Evolutionary conservation across 1,284 basidiomycete genomes (phyloP).

Genomic region (Puccinia triticina): DNA sequence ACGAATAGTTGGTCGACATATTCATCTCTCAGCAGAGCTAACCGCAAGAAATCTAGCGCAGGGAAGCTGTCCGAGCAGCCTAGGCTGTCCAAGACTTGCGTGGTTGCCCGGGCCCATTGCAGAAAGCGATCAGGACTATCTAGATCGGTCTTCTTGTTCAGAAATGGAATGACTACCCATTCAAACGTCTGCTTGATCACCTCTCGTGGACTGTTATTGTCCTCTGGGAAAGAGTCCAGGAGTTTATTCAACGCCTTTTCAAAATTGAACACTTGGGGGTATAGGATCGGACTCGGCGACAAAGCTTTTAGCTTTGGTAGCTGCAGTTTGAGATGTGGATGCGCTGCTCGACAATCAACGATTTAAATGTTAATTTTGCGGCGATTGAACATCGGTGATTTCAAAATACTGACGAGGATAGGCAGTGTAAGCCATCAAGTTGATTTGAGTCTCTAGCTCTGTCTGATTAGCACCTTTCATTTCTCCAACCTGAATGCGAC

Average conservation of each 20-base stretch:
- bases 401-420: conserved; percentile 54
- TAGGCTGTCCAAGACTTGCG: conserved; percentile 40
- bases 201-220: neutral
- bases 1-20: conserved; percentile 36
- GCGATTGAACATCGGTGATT: neutral
- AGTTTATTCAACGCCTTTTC: conserved; percentile 54
- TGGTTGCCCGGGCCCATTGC: conserved; percentile 45
- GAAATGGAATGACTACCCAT: conserved; percentile 52
- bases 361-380: neutral
- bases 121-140: conserved; percentile 28
- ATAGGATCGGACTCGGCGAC: conserved; percentile 53
- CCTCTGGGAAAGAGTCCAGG: neutral
- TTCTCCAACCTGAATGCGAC: conserved; percentile 53
- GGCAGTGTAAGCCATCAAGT: conserved; percentile 56
- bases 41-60: conserved; percentile 56
- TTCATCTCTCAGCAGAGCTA: conserved; percentile 54
- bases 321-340: conserved; percentile 54
- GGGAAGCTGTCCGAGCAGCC: conserved; percentile 54
- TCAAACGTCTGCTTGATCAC: conserved; percentile 48
- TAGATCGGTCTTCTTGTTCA: conserved; percentile 44
- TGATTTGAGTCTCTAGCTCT: conserved; percentile 57
- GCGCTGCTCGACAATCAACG: conserved; percentile 49
- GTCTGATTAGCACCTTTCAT: conserved; percentile 58
- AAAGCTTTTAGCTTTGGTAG: conserved; percentile 53
- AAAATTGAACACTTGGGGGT: conserved; percentile 53